Evolutionary conservation across 2,329 filamentous ascomycete genomes (phyloP), one percentile per base, ranked within the genome.

Genomic region (Diaporthe ilicicola): DNA sequence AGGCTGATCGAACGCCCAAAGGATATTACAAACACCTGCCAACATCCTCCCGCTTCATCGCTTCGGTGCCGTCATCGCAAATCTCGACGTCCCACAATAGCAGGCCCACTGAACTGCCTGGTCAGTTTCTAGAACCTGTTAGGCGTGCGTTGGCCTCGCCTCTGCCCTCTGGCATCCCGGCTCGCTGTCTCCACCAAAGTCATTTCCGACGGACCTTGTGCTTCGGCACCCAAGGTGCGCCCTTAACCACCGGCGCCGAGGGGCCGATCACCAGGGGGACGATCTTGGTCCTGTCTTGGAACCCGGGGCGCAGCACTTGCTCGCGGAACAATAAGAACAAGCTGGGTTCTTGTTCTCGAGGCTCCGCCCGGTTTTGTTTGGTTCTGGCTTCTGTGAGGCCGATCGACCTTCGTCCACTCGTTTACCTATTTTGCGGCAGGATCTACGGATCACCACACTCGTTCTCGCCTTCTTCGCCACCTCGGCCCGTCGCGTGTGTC

Each of bases 401-500:
- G 48, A 70, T 53, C 50, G 64, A 67, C 69, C 71, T 73, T 71
- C 69, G 59, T 73, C 71, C 71, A 69, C 69, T 73, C 71, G 71
- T 71, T 73, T 67, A 70, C 27, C 50, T 48, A 37, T 50, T 71
- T 61, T 46, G 55, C 66, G 55, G 56, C 69, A 50, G 32, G 69
- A 73, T 73, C 71, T 71, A 67, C 69, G 44, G 56, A 73, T 70
- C 68, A 62, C 48, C 67, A 56, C 50, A 55, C 70, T 66, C 59
- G 42, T 64, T 50, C 59, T 64, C 54, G 32, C 48, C 48, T 59
- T 19, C 5, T 55, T 56, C 39, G 42, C 39, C 34, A 42, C 62
- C 34, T 27, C 69, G 64, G 69, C 67, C 67, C 67, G 67, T 66
- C 53, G 53, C 70, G 51, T 61, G 69, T 69, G 39, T 65, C 51